A percentile compares a stretch with the other conserved stretches of the same genome.
phyloP scores from a whole-genome alignment of 2,329 filamentous ascomycete genomes.

The Aspergillus terreus region DNA sequence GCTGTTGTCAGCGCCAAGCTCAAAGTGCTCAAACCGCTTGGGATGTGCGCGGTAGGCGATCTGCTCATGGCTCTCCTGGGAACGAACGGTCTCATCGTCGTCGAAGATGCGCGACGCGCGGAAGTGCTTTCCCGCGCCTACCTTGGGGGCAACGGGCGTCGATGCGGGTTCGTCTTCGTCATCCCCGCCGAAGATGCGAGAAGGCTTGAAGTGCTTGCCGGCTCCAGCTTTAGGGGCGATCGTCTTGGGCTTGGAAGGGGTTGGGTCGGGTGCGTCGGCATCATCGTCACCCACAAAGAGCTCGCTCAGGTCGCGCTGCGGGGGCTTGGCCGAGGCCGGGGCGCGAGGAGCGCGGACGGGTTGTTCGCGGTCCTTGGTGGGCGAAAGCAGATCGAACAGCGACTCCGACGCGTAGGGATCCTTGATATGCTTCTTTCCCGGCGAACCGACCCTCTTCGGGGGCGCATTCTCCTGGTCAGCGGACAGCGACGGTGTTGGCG shows the following conservation, averaged over 20 bases:
- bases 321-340: constrained; percentile 64
- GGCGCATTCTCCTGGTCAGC: constrained; percentile 1
- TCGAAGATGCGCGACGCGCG: constrained; percentile 63
- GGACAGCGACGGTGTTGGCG: constrained; percentile 3
- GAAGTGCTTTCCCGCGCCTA: constrained; percentile 59
- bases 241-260: constrained; percentile 21
- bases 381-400: constrained; percentile 67
- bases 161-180: constrained; percentile 30
- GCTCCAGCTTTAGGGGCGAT: constrained; percentile 54
- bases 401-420: constrained; percentile 48
- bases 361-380: constrained; percentile 45
- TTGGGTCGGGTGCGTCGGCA: constrained; percentile 18
- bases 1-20: constrained; percentile 31
- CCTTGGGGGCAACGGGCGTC: constrained; percentile 44
- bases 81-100: constrained; percentile 48
- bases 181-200: constrained; percentile 61
- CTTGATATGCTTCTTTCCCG: constrained; percentile 39
- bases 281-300: constrained; percentile 57
- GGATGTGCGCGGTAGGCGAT: constrained; percentile 61
- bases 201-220: constrained; percentile 60
- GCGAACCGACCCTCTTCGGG: constrained; percentile 21
- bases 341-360: constrained; percentile 61
- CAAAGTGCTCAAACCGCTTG: constrained; percentile 70
- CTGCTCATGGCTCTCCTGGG: constrained; percentile 41
- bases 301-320: constrained; percentile 64